Evolutionary conservation across 1,139 yeast species (phyloP), one percentile per base, ranked within the genome.

Genomic region (Yamadazyma triangularis): DNA sequence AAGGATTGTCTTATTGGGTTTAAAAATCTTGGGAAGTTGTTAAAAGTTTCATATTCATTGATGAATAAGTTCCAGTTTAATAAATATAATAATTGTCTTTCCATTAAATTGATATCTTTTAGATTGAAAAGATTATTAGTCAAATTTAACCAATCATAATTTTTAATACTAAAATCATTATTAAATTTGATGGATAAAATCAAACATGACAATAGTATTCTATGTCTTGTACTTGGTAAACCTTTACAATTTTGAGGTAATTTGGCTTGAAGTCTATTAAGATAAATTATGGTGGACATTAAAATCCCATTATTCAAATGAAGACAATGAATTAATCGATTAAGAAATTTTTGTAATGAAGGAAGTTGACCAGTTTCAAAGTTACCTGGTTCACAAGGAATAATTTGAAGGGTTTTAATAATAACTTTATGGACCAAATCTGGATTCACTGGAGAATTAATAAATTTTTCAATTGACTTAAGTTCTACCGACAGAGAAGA

Each of bases 31-130:
- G 59, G 64, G 47, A 80, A 63, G 27, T 64, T 65, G 18, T 50
- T 53, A 31, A 64, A 50, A 53, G 82, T 64, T 40, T 80, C 87
- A 13, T 61, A 64, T 43, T 70, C 73, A 27, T 65, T 55, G 19
- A 82, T 76, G 32, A 69, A 60, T 36, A 81, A 60, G 51, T 83
- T 82, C 88, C 89, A 83, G 56, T 80, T 72, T 48, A 83, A 62
- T 34, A 82, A 63, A 48, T 69, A 77, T 36, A 81, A 61, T 39
- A 83, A 62, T 55, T 83, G 91, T 54, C 87, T 74, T 58, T 83
- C 93, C 88, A 83, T 83, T 37, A 82, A 63, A 54, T 82, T 82
- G 43, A 83, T 77, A 52, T 83, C 93, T 41, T 77, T 77, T 33
- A 70, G 60, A 30, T 68, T 62, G 56, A 83, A 82, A 26, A 82